Evolutionary conservation across 2,329 filamentous ascomycete genomes (phyloP), one percentile per base, ranked within the genome.

Genomic region (Phaeomoniella chlamydospora): DNA sequence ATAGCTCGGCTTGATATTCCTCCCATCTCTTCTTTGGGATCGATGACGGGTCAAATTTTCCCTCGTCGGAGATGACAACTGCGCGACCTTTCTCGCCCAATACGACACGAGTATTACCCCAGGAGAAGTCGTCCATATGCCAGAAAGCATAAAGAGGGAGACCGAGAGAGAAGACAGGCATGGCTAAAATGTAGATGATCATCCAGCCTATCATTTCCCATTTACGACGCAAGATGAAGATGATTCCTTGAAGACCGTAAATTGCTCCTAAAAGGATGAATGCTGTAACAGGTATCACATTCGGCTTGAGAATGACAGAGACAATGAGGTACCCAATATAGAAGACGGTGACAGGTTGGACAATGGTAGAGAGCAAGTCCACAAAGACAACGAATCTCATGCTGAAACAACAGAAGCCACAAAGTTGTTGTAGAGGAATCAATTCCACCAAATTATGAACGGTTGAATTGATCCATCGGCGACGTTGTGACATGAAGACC

Each of bases 121-220:
- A 98, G 50, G 81, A 83, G 73, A 98, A 98, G 62, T 98, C 90
- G 58, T 98, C 90, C 90, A 96, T 96, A 64, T 94, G 74, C 90
- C 90, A 98, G 72, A 98, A 98, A 34, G 88, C 72, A 58, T 96
- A 96, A 17, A 98, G 64, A 1, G 90, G 90, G 31, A 98, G 70
- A 39, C 73, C 86, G 43, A 93, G 85, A 31, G 83, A 79, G 69
- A 94, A 98, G 44, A 98, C 74, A 1, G 88, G 88, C 42, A 93
- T 81, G 37, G 90, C 88, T 18, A 90, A 43, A 40, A 98, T 73
- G 59, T 98, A 98, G 43, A 98, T 76, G 47, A 98, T 68, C 86
- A 98, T 94, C 90, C 90, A 98, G 22, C 88, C 90, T 47, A 98
- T 80, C 88, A 96, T 96, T 57, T 98, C 88, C 90, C 90, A 98